Conservation (phyloP, 352 stramenopile genomes). For the Achlya hypogyna region DNA sequence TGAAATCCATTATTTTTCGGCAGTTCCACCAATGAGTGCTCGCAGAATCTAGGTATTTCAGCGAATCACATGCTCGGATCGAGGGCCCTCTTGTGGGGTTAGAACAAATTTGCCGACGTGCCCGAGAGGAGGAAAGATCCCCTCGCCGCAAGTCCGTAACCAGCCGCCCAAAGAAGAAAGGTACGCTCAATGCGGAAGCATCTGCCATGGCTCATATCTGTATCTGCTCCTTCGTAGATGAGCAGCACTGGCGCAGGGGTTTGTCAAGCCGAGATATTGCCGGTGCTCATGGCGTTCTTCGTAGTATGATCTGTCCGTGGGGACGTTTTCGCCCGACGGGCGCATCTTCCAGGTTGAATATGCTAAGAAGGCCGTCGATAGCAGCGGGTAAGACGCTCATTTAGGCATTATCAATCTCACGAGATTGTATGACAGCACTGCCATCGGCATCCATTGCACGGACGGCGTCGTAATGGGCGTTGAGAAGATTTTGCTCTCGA, state of each 20-base stretch:
- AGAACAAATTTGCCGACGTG: slow-evolving; percentile 9
- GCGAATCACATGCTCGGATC: neutral
- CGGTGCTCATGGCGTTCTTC: neutral
- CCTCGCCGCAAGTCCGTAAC: neutral
- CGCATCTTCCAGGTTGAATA: slow-evolving; percentile 99
- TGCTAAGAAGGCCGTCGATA: slow-evolving; percentile 96
- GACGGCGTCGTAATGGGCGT: slow-evolving; percentile 97
- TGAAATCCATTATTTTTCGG: neutral
- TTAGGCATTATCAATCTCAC: neutral
- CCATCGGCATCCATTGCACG: slow-evolving; percentile 95
- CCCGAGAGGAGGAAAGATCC: slow-evolving; percentile 2
- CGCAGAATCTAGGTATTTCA: neutral
- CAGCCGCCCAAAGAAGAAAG: neutral
- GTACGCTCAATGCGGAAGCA: neutral
- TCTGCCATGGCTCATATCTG: no score
- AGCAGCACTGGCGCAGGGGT: slow-evolving; percentile 77
- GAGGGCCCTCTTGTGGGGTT: neutral
- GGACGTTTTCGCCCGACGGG: slow-evolving; percentile 96
- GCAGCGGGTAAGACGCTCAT: slow-evolving; percentile 64
- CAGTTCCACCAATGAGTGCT: neutral
- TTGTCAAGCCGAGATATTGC: slow-evolving; percentile 16
- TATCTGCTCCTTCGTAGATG: slow-evolving; percentile 38
- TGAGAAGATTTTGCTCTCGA: slow-evolving; percentile 92
- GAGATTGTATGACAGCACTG: slow-evolving; percentile 65
- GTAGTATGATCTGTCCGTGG: slow-evolving; percentile 79